Percentiles rank a stretch among this genome's conserved stretches.
These are phyloP conservation scores for Aspergillaceae sp. DNA, from an alignment of 2,329 filamentous ascomycete genomes.

Conservation along the genomic window DNA sequence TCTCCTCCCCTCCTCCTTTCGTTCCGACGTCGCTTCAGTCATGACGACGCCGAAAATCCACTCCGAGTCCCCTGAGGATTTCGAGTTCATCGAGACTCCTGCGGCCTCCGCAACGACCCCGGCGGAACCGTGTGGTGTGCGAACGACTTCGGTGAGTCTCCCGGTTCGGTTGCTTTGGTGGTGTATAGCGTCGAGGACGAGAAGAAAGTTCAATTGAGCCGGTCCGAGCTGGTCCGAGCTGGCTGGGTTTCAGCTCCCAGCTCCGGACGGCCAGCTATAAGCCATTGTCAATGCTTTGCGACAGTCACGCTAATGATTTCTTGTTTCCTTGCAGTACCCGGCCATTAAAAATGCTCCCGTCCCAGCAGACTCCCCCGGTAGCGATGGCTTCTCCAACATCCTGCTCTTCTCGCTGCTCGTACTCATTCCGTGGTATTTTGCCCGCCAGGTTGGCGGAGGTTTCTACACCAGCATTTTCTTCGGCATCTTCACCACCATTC, in stretches of 20 bases:
- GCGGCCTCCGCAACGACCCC: constrained; percentile 46
- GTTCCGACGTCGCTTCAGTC: constrained; percentile 15
- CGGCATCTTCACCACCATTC: constrained; percentile 65
- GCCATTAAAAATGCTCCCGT: constrained; percentile 91
- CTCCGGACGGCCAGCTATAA: not conserved
- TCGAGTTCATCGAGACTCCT: constrained; percentile 52
- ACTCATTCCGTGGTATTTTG: constrained; percentile 67
- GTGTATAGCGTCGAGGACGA: not conserved
- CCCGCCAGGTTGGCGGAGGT: constrained; percentile 76
- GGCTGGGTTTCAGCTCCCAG: not conserved
- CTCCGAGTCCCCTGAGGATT: constrained; percentile 40
- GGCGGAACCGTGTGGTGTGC: constrained; percentile 51
- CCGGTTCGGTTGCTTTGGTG: not conserved
- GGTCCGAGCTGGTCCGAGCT: not conserved
- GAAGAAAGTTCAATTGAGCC: not conserved
- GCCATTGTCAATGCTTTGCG: no score
- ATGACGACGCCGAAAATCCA: constrained; percentile 31
- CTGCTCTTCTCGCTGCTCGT: constrained; percentile 63
- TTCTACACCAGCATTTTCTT: constrained; percentile 84
- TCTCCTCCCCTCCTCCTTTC: constrained; percentile 17
- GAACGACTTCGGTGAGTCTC: constrained; percentile 50
- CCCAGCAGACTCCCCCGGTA: constrained; percentile 77
- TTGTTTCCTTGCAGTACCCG: constrained; percentile 53
- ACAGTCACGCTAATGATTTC: constrained; percentile 11
- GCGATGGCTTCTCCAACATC: constrained; percentile 78